Conservation (phyloP, 2,329 filamentous ascomycete species). For the Davidsoniella australis region DNA sequence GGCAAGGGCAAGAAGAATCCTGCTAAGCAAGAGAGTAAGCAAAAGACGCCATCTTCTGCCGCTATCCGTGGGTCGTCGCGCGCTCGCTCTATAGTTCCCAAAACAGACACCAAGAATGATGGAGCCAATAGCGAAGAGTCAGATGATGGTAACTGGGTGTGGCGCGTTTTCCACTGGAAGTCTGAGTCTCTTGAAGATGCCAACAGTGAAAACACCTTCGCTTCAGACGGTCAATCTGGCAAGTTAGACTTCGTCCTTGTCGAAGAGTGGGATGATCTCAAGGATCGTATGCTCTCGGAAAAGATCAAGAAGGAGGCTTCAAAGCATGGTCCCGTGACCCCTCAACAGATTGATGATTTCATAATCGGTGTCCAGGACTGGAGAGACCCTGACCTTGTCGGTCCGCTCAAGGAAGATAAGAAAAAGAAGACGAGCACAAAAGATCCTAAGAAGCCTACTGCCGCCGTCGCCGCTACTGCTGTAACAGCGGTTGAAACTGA, state of each 20-base stretch:
- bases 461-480: background rate
- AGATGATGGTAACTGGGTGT: conserved; percentile 25
- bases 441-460: conserved; percentile 12
- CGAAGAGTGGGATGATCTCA: too few relatives aligned
- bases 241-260: background rate
- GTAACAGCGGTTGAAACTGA: background rate
- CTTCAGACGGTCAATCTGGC: background rate
- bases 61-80: too few relatives aligned
- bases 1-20: conserved; percentile 16
- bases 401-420: too few relatives aligned
- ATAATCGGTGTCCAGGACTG: conserved; percentile 76
- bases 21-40: too few relatives aligned
- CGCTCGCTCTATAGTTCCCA: too few relatives aligned
- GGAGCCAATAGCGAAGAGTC: conserved; percentile 16
- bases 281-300: conserved; percentile 11
- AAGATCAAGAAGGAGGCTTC: conserved; percentile 21
- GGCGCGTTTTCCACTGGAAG: conserved; percentile 24
- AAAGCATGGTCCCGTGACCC: conserved; percentile 17
- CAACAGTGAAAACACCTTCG: background rate
- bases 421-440: conserved; percentile 14
- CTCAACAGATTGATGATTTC: conserved; percentile 39
- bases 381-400: conserved; percentile 49
- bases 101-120: background rate
- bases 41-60: too few relatives aligned
- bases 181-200: background rate